Evolutionary conservation across 1,139 yeast genomes (phyloP).

Genomic region (Schwanniomyces etchellsii): DNA sequence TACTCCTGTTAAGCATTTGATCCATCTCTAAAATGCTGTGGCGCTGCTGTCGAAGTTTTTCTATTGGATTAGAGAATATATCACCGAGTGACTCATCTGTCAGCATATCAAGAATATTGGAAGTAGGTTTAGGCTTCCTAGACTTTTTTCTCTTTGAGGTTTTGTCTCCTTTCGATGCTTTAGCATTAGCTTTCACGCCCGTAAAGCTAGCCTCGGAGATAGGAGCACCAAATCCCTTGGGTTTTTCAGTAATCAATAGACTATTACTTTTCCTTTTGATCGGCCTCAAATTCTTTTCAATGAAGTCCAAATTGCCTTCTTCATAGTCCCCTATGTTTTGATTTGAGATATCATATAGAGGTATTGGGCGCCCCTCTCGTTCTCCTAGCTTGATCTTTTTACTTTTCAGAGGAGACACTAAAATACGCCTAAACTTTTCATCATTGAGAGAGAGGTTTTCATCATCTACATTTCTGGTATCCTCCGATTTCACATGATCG

Average conservation of each 20-base stretch:
- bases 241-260: too few species aligned
- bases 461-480: conserved; percentile 1
- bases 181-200: background rate
- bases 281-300: conserved; percentile 16
- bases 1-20: too few species aligned
- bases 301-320: conserved; percentile 23
- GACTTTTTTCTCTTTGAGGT: background rate
- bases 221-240: background rate
- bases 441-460: conserved; percentile 7
- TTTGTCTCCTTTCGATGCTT: background rate
- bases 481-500: conserved; percentile 1
- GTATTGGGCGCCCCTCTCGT: conserved; percentile 10
- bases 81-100: conserved; percentile 4
- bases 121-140: background rate
- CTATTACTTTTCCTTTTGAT: background rate
- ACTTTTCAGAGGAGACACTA: conserved; percentile 10
- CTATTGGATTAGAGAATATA: too few species aligned
- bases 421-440: conserved; percentile 4
- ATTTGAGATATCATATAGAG: conserved; percentile 21
- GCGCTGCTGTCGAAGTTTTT: too few species aligned
- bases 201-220: background rate
- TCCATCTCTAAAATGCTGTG: too few species aligned
- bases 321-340: conserved; percentile 34
- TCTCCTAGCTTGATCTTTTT: conserved; percentile 14
- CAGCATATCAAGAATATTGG: conserved; percentile 7